Evolutionary conservation across 768 basidiomycete genomes (phyloP).

Genomic region (Collybiopsis luxurians): DNA sequence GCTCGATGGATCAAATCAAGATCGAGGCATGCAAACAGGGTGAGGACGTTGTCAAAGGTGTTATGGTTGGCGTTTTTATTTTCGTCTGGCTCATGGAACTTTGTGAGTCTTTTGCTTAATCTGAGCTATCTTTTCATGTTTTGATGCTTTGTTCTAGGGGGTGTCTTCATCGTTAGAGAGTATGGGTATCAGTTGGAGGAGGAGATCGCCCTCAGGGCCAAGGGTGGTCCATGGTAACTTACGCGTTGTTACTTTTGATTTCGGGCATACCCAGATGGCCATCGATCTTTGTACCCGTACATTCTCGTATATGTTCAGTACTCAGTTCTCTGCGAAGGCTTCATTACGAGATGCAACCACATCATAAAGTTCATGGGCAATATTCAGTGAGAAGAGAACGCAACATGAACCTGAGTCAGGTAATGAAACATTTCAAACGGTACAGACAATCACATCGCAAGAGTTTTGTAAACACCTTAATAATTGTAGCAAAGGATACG

Average conservation of each 20-base stretch:
- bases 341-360: no score
- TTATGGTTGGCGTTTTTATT: slow-evolving; percentile 40
- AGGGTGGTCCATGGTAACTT: slow-evolving; percentile 7
- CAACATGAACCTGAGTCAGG: no score
- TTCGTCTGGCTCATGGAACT: slow-evolving; percentile 46
- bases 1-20: slow-evolving; percentile 24
- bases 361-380: no score
- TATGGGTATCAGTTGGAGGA: slow-evolving; percentile 45
- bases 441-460: no score
- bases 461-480: no score
- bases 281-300: no score
- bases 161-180: slow-evolving; percentile 42
- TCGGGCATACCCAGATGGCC: no score
- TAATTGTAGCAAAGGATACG: slow-evolving; percentile 34
- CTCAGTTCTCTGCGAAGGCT: no score
- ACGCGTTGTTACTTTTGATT: no score
- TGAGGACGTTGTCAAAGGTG: slow-evolving; percentile 37
- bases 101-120: slow-evolving; percentile 30
- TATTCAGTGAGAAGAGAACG: no score
- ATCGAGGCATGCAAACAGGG: slow-evolving; percentile 36
- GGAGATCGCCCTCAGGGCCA: slow-evolving; percentile 33
- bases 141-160: slow-evolving; percentile 28
- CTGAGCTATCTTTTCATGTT: background rate
- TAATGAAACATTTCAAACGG: no score
- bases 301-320: no score